Base-by-base conservation (phyloP, 2,329 filamentous ascomycete species). In the Cytospora piceae region DNA sequence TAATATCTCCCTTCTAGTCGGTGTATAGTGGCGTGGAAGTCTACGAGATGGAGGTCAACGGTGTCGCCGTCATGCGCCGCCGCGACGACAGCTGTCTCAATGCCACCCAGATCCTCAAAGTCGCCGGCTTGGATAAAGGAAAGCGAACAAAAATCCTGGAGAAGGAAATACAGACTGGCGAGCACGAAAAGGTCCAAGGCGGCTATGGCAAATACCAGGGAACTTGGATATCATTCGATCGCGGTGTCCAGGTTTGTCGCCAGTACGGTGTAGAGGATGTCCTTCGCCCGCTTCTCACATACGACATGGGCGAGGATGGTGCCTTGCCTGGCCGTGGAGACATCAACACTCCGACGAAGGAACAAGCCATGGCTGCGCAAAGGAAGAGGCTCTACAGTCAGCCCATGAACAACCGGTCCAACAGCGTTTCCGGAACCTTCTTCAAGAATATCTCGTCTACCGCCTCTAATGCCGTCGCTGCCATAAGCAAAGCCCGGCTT, bases 151-250 rank as follows among this genome's bases (percentile, higher is more conserved):
- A 98, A 78, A 96, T 98, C 9, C 84, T 99, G 60, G 95, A 99
- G 77, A 98, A 98, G 79, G 95, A 99, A 78, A 97, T 99, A 66
- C 87, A 96, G 69, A 95, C 91, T 0, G 95, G 95, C 73, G 92
- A 97, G 74, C 94, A 99, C 77, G 95, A 99, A 77, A 99, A 99
- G 78, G 94, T 99, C 3, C 95, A 99, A 76, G 95, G 95, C 39
- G 95, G 95, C 6, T 99, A 99, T 74, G 95, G 95, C 70, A 98
- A 98, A 81, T 99, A 99, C 74, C 95, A 99, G 81, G 95, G 95
- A 63, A 99, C 95, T 2, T 99, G 95, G 95, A 96, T 99, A 74
- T 92, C 91, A 74, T 98, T 96, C 74, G 91, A 94, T 58, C 88
- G 94, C 68, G 95, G 94, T 1, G 85, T 96, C 55, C 93, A 97